These are phyloP conservation scores for Zygoascus meyerae DNA, from an alignment of 1,139 yeast genomes.

Conservation along the genomic window DNA sequence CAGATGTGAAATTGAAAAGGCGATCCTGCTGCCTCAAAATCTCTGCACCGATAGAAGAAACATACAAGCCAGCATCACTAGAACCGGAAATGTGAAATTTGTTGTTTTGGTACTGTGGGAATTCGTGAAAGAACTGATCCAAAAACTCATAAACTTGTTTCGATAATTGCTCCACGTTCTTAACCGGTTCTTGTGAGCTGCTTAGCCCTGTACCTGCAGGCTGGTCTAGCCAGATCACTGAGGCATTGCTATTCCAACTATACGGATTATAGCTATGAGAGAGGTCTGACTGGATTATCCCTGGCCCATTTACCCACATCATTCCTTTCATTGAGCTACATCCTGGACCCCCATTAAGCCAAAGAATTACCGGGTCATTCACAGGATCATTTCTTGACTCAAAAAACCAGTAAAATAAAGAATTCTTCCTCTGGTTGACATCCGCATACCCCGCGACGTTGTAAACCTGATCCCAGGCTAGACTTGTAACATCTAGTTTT, in stretches of 20 bases:
- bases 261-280: slow-evolving; percentile 41
- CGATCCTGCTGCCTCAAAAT: slow-evolving; percentile 44
- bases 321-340: slow-evolving; percentile 64
- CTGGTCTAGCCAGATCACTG: slow-evolving; percentile 57
- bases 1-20: slow-evolving; percentile 55
- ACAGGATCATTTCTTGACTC: slow-evolving; percentile 62
- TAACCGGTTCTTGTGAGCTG: slow-evolving; percentile 44
- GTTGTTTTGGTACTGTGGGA: slow-evolving; percentile 45
- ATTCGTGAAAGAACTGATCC: slow-evolving; percentile 61
- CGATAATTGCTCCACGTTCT: slow-evolving; percentile 57
- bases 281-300: slow-evolving; percentile 37
- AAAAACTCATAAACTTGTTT: slow-evolving; percentile 61
- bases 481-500: slow-evolving; percentile 3
- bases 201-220: slow-evolving; percentile 69
- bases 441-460: slow-evolving; percentile 69
- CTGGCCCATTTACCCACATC: slow-evolving; percentile 61
- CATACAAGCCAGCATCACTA: slow-evolving; percentile 72
- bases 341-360: slow-evolving; percentile 76
- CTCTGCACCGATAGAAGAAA: slow-evolving; percentile 63
- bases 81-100: slow-evolving; percentile 71
- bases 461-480: slow-evolving; percentile 34
- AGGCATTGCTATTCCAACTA: slow-evolving; percentile 59
- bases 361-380: slow-evolving; percentile 55
- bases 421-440: slow-evolving; percentile 75
- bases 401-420: slow-evolving; percentile 68